These are phyloP conservation scores for Zelonia costaricensis DNA, from an alignment of 208 protist genomes.

Conservation along the genomic window DNA sequence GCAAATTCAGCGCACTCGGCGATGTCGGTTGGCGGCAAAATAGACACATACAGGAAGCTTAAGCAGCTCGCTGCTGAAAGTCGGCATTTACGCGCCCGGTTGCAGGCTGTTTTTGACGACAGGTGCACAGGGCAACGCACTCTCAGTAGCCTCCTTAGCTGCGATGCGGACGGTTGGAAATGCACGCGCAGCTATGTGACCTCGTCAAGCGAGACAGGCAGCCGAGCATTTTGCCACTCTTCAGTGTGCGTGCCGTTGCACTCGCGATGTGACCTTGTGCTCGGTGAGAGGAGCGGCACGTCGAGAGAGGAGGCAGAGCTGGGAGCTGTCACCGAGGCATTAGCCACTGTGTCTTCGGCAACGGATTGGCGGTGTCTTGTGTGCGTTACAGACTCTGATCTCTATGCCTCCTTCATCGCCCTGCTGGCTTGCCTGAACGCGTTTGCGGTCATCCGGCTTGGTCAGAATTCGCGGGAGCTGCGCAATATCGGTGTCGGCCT, in stretches of 20 bases:
- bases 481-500: too few relatives aligned
- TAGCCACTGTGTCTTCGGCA: constrained; percentile 7
- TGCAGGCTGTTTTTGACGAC: constrained; percentile 33
- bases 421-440: constrained; percentile 1
- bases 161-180: too few relatives aligned
- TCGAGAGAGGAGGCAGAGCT: constrained; percentile 12
- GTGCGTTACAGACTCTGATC: constrained; percentile 12
- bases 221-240: constrained; percentile 25
- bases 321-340: constrained; percentile 5
- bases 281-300: constrained; percentile 4
- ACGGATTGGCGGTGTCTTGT: constrained; percentile 4
- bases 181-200: too few relatives aligned
- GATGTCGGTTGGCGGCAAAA: constrained; percentile 31
- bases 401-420: constrained; percentile 4
- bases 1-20: background rate
- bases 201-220: too few relatives aligned
- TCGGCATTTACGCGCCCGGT: constrained; percentile 40
- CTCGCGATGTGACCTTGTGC: constrained; percentile 19
- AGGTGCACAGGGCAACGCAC: too few relatives aligned
- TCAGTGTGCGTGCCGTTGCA: constrained; percentile 31
- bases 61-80: constrained; percentile 42
- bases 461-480: background rate
- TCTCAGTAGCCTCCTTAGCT: too few relatives aligned
- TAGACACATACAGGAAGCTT: constrained; percentile 36
- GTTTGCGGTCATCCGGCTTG: background rate